phyloP scores from a whole-genome alignment of 495 filamentous ascomycete genomes.

The Xylaria curta region DNA sequence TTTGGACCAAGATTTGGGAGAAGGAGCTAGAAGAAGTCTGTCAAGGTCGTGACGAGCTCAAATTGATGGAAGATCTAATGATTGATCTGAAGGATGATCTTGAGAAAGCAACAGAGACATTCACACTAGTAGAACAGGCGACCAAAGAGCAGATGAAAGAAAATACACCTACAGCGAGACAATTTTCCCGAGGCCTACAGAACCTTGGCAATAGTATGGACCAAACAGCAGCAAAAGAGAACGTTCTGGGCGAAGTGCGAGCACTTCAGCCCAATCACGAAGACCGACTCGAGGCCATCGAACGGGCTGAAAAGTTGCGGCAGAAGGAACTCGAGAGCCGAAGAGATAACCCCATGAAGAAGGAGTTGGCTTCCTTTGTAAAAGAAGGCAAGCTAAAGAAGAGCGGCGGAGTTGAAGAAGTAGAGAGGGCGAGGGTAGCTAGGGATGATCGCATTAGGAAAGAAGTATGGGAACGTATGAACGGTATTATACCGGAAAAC shows the following conservation, averaged over 20 bases:
- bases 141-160: slow-evolving; percentile 93
- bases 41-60: slow-evolving; percentile 90
- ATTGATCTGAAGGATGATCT: slow-evolving; percentile 93
- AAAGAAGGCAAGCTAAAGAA: slow-evolving; percentile 94
- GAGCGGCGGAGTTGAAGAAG: slow-evolving; percentile 91
- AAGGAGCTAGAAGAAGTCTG: slow-evolving; percentile 93
- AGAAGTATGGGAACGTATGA: slow-evolving; percentile 81
- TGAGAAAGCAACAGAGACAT: slow-evolving; percentile 90
- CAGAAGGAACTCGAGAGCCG: slow-evolving; percentile 86
- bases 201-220: slow-evolving; percentile 70
- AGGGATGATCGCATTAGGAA: slow-evolving; percentile 88
- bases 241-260: slow-evolving; percentile 89
- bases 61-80: slow-evolving; percentile 91
- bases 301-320: slow-evolving; percentile 86
- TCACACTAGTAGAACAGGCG: slow-evolving; percentile 92
- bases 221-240: slow-evolving; percentile 83
- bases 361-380: slow-evolving; percentile 87
- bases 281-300: slow-evolving; percentile 89
- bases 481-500: slow-evolving; percentile 49
- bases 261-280: slow-evolving; percentile 96
- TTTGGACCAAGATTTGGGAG: slow-evolving; percentile 99
- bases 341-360: slow-evolving; percentile 78
- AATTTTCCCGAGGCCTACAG: slow-evolving; percentile 63
- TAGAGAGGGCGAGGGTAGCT: slow-evolving; percentile 79
- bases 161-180: slow-evolving; percentile 59